Percentiles rank a stretch among this genome's conserved stretches.
phyloP scores from a whole-genome alignment of 2,329 filamentous ascomycete species.

The Fusarium abutilonis region DNA sequence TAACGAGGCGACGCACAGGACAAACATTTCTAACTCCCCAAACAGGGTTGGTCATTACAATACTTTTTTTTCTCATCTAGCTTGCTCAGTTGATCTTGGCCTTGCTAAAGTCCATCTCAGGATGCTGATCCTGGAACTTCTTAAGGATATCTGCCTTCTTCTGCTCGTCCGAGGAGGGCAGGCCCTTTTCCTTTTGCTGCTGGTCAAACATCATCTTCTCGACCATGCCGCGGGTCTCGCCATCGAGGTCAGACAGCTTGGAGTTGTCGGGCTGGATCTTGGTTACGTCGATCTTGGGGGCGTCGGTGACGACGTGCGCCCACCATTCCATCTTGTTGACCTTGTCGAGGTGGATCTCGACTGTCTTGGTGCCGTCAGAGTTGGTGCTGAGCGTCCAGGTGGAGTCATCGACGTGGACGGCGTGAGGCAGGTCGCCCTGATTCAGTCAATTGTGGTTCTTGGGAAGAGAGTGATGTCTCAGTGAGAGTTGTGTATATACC shows the following conservation, averaged over 20 bases:
- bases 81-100: slow-evolving; percentile 67
- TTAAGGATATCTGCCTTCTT: slow-evolving; percentile 92
- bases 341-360: slow-evolving; percentile 93
- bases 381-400: slow-evolving; percentile 90
- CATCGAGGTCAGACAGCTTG: slow-evolving; percentile 91
- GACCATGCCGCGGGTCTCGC: slow-evolving; percentile 94
- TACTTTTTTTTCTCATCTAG: slow-evolving; percentile 21
- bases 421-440: slow-evolving; percentile 85
- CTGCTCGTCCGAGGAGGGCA: slow-evolving; percentile 92
- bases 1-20: slow-evolving; percentile 4
- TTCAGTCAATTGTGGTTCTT: background rate
- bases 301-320: slow-evolving; percentile 86
- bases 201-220: slow-evolving; percentile 99
- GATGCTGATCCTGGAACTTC: slow-evolving; percentile 86
- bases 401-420: slow-evolving; percentile 84
- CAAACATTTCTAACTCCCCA: slow-evolving; percentile 14
- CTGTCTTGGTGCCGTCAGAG: slow-evolving; percentile 70
- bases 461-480: background rate
- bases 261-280: slow-evolving; percentile 95
- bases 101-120: slow-evolving; percentile 77
- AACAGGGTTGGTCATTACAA: background rate
- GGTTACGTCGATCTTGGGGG: slow-evolving; percentile 91
- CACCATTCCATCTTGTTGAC: slow-evolving; percentile 98
- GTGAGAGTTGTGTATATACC: slow-evolving; percentile 58
- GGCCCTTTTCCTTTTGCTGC: slow-evolving; percentile 91